These are phyloP conservation scores for Aspergillus sp. DNA, from an alignment of 2,329 filamentous ascomycete genomes.

Conservation along the genomic window DNA sequence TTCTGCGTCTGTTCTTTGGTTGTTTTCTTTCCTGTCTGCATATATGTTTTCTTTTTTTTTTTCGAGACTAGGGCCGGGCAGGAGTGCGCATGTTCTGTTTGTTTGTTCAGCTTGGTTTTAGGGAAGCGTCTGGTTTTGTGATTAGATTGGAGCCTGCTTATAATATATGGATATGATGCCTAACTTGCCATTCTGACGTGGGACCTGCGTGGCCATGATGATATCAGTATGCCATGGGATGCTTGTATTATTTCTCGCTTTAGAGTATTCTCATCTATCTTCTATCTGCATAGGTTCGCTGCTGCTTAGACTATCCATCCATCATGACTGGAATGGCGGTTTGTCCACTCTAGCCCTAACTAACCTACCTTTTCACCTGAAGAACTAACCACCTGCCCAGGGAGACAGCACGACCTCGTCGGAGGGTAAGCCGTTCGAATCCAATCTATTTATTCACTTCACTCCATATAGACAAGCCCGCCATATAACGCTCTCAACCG, in stretches of 20 bases:
- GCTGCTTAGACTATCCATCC: too few relatives aligned
- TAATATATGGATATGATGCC: not conserved
- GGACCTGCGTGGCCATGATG: not conserved
- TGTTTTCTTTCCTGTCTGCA: conserved; percentile 8
- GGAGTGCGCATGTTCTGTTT: conserved; percentile 39
- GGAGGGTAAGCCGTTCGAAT: conserved; percentile 3
- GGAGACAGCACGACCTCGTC: conserved; percentile 6
- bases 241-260: not conserved
- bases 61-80: conserved; percentile 29
- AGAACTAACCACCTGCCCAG: conserved; percentile 3
- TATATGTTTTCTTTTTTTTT: conserved; percentile 12
- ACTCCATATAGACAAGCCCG: too few relatives aligned
- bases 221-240: not conserved
- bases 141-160: not conserved
- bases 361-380: not conserved
- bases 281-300: too few relatives aligned
- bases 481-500: too few relatives aligned
- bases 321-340: conserved; percentile 12
- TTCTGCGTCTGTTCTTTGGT: conserved; percentile 9
- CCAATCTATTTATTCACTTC: not conserved
- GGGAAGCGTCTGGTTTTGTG: not conserved
- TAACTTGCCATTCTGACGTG: not conserved
- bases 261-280: too few relatives aligned
- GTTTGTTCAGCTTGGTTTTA: conserved; percentile 10
- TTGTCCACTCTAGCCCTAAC: not conserved